Percentiles rank a stretch among this genome's conserved stretches.
These are phyloP conservation scores for Bipolaris oryzae DNA, from an alignment of 2,329 filamentous ascomycete species.

Conservation along the genomic window DNA sequence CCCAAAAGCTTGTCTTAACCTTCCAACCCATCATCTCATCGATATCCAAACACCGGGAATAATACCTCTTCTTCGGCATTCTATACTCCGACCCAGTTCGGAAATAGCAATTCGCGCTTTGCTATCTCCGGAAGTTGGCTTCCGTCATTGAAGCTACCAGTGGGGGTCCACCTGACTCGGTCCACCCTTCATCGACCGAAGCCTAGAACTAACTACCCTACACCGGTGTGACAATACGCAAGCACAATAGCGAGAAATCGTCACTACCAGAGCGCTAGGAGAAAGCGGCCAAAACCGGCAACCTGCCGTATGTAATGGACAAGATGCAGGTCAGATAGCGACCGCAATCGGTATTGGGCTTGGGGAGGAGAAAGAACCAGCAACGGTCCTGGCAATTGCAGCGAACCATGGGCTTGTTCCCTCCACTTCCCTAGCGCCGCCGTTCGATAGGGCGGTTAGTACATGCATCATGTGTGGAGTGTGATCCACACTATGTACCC, in stretches of 20 bases:
- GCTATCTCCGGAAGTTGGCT: conserved; percentile 6
- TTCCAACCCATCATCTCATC: background rate
- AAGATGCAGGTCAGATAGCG: too few species aligned
- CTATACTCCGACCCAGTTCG: background rate
- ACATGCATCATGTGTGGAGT: too few species aligned
- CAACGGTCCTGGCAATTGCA: too few species aligned
- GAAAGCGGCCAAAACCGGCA: conserved; percentile 5
- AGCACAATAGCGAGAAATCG: background rate
- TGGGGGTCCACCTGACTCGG: too few species aligned
- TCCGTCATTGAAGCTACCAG: too few species aligned
- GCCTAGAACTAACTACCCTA: background rate
- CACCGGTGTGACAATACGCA: too few species aligned
- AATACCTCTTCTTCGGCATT: conserved; percentile 1
- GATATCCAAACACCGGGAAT: background rate
- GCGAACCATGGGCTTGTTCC: too few species aligned
- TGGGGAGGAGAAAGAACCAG: too few species aligned
- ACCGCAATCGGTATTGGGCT: too few species aligned
- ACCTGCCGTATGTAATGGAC: background rate
- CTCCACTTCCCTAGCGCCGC: too few species aligned
- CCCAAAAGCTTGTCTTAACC: background rate
- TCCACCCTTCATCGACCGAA: conserved; percentile 3
- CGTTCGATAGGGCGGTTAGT: too few species aligned
- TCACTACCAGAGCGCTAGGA: background rate
- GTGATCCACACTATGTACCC: too few species aligned
- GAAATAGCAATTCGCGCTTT: background rate